Percentiles rank a stretch among this genome's conserved stretches.
Evolutionary conservation across 305 asterid genomes (phyloP).

Genomic region (Coffea humblotiana): DNA sequence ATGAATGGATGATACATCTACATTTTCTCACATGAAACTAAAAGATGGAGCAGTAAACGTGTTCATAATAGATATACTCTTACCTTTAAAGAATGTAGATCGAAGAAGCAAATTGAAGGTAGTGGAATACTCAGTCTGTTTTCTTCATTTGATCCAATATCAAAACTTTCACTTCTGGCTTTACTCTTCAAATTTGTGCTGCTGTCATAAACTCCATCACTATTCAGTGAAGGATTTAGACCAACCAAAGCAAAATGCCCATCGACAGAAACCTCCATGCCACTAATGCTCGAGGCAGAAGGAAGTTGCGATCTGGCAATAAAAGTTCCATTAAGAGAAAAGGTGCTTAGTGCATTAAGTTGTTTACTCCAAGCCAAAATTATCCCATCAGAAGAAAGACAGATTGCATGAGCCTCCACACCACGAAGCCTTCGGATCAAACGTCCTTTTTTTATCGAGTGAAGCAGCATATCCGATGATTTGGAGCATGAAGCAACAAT

Average conservation of each 20-base stretch:
- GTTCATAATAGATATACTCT: neutral
- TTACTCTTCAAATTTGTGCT: slow-evolving; percentile 24
- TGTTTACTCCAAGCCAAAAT: slow-evolving; percentile 72
- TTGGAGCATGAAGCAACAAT: slow-evolving; percentile 83
- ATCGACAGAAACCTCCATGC: slow-evolving; percentile 89
- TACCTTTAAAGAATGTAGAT: slow-evolving; percentile 79
- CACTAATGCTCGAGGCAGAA: slow-evolving; percentile 54
- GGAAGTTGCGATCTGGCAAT: slow-evolving; percentile 69
- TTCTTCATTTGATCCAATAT: slow-evolving; percentile 44
- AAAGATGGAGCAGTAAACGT: neutral
- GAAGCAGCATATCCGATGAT: slow-evolving; percentile 79
- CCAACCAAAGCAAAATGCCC: slow-evolving; percentile 82
- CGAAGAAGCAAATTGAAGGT: slow-evolving; percentile 87
- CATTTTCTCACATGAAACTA: neutral
- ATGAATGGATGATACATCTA: neutral
- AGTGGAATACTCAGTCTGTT: slow-evolving; percentile 46
- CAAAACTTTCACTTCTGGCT: slow-evolving; percentile 28
- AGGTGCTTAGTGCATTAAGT: slow-evolving; percentile 56
- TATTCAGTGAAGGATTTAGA: slow-evolving; percentile 62
- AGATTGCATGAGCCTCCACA: slow-evolving; percentile 73
- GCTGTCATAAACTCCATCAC: slow-evolving; percentile 42
- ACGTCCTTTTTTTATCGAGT: slow-evolving; percentile 83
- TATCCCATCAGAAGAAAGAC: slow-evolving; percentile 84
- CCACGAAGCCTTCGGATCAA: slow-evolving; percentile 74
- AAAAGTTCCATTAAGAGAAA: slow-evolving; percentile 73